Evolutionary conservation across 768 basidiomycete genomes (phyloP), one percentile per base, ranked within the genome.

Genomic region (Galerina marginata): DNA sequence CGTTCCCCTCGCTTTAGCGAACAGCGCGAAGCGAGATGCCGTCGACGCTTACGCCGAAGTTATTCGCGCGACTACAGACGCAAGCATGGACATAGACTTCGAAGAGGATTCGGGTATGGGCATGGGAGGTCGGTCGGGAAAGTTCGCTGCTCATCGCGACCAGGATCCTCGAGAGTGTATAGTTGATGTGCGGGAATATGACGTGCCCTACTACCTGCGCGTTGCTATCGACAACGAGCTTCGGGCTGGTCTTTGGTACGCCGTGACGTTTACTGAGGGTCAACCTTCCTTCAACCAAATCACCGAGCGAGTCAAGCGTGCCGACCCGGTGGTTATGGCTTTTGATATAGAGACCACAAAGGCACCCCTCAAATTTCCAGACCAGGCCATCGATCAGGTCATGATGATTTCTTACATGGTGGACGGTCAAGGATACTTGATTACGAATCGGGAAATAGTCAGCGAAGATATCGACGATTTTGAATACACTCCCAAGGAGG

Each of bases 371-470:
- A 99, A 99, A 75, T 99, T 99, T 71, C 96, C 97, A 1, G 97
- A 99, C 77, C 91, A 95, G 66, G 85, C 87, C 6, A 89, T 93
- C 25, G 97, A 99, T 78, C 96, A 98, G 72, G 95, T 99, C 68
- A 99, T 99, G 96, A 99, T 99, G 97, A 99, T 99, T 64, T 99
- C 97, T 45, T 99, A 99, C 76, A 99, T 99, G 96, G 81, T 99
- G 15, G 97, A 99, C 71, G 96, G 95, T 0, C 93, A 96, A 73
- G 97, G 97, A 0, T 99, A 92, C 71, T 85, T 99, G 62, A 98
- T 99, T 74, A 97, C 95, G 20, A 99, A 99, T 69, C 85, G 97
- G 44, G 97, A 99, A 65, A 98, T 99, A 52, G 94, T 99, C 59
- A 89, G 91, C 61, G 96, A 98, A 71, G 94, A 99, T 69, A 98